A percentile compares a stretch with the other conserved stretches of the same genome.
These are phyloP conservation scores for Hibiscus tridactylites DNA, from an alignment of 345 rosid genomes.

Conservation along the genomic window DNA sequence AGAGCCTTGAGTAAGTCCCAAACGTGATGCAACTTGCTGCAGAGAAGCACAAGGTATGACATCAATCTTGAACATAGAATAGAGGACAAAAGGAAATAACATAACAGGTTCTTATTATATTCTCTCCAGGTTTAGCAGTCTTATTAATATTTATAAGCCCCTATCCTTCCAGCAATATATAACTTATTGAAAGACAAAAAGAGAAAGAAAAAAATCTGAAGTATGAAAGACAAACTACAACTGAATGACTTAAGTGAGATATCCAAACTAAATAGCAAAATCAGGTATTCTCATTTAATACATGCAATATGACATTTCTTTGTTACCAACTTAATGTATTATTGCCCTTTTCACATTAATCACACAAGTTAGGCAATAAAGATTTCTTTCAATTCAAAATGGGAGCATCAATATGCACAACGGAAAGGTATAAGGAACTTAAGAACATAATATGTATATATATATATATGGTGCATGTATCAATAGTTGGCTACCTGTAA, in stretches of 20 bases:
- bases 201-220: neutral
- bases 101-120: neutral
- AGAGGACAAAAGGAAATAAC: neutral
- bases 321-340: neutral
- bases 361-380: neutral
- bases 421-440: neutral
- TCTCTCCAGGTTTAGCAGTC: neutral
- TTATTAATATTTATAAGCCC: neutral
- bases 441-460: neutral
- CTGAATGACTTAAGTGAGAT: constrained; percentile 3
- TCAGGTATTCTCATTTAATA: neutral
- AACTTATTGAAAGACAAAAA: neutral
- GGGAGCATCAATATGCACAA: neutral
- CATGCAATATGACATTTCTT: neutral
- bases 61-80: constrained; percentile 4
- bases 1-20: constrained; percentile 65
- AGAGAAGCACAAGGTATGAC: constrained; percentile 11
- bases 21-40: constrained; percentile 71
- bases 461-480: constrained; percentile 3
- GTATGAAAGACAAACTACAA: neutral
- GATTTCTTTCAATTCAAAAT: neutral
- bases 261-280: neutral
- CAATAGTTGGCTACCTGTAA: constrained; percentile 53
- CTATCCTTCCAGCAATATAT: neutral
- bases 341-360: neutral